These are phyloP conservation scores for Fonsecaea monophora DNA, from an alignment of 2,329 filamentous ascomycete genomes.

Conservation along the genomic window DNA sequence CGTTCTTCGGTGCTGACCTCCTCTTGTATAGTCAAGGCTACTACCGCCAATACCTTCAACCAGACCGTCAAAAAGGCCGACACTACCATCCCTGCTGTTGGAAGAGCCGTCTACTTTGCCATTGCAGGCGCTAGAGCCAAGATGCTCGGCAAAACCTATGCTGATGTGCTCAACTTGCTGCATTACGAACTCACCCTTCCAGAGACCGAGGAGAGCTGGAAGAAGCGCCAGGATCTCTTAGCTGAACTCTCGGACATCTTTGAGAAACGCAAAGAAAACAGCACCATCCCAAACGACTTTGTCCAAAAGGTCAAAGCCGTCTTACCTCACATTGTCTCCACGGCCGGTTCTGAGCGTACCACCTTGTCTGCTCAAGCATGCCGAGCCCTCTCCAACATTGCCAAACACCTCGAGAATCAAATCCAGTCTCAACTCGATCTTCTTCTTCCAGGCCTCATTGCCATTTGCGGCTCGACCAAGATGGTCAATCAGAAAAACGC, in stretches of 20 bases:
- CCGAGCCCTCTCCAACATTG: constrained; percentile 29
- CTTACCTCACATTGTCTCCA: constrained; percentile 37
- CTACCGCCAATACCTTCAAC: constrained; percentile 8
- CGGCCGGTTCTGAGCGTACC: constrained; percentile 38
- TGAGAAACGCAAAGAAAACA: constrained; percentile 33
- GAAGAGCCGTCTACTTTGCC: constrained; percentile 29
- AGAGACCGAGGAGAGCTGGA: constrained; percentile 40
- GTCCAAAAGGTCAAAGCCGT: constrained; percentile 35
- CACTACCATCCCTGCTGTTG: constrained; percentile 21
- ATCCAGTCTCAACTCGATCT: constrained; percentile 39
- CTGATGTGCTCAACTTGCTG: constrained; percentile 35
- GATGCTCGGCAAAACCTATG: constrained; percentile 33
- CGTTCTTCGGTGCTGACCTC: constrained; percentile 17
- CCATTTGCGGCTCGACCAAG: constrained; percentile 87
- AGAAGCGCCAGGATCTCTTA: constrained; percentile 38
- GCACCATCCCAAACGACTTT: constrained; percentile 35
- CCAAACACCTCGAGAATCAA: constrained; percentile 34
- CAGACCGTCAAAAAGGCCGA: constrained; percentile 26
- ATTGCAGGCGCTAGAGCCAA: constrained; percentile 34
- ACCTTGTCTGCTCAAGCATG: constrained; percentile 38
- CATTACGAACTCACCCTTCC: constrained; percentile 34
- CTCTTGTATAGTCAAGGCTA: constrained; percentile 12
- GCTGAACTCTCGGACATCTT: constrained; percentile 35
- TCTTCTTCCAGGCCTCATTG: constrained; percentile 72
- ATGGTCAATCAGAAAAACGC: constrained; percentile 88